Conservation (phyloP, 2,329 filamentous ascomycete species). For the Tolypocladium nubicola region DNA sequence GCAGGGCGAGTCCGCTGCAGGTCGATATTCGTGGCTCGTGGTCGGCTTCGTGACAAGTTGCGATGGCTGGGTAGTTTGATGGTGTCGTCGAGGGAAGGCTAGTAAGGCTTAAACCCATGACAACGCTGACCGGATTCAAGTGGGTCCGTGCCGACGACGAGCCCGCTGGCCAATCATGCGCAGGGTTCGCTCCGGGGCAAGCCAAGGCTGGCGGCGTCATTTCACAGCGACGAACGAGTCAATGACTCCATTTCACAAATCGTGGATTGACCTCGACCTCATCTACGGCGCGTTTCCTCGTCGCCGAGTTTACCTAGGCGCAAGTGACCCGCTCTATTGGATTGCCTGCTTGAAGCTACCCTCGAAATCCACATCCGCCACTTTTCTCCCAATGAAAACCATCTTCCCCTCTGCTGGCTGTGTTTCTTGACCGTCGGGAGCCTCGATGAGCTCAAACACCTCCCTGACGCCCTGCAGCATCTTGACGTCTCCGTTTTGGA, state of each 20-base stretch:
- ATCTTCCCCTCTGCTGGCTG: conserved; percentile 39
- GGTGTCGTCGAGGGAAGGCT: conserved; percentile 14
- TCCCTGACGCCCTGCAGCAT: conserved; percentile 88
- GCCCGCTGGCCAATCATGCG: conserved; percentile 16
- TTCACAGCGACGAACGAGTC: background rate
- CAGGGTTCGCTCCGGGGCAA: background rate
- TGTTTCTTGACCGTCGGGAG: conserved; percentile 21
- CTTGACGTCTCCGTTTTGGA: conserved; percentile 55
- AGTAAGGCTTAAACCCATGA: conserved; percentile 11
- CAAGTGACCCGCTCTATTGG: conserved; percentile 4
- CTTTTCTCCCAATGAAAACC: conserved; percentile 50
- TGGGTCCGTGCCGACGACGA: conserved; percentile 25
- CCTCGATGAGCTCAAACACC: conserved; percentile 82
- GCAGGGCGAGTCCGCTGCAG: background rate
- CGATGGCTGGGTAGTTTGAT: conserved; percentile 3
- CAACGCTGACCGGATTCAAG: conserved; percentile 24
- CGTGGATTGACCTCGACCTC: background rate
- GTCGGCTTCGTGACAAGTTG: background rate
- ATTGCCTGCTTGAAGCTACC: conserved; percentile 27
- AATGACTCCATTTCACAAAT: background rate
- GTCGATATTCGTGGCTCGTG: background rate
- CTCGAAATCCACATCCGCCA: conserved; percentile 41
- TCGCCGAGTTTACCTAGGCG: background rate
- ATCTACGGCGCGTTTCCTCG: background rate
- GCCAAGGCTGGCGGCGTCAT: background rate